Conservation (phyloP, 1,284 basidiomycete species). For the Apiotrichum brassicae region DNA sequence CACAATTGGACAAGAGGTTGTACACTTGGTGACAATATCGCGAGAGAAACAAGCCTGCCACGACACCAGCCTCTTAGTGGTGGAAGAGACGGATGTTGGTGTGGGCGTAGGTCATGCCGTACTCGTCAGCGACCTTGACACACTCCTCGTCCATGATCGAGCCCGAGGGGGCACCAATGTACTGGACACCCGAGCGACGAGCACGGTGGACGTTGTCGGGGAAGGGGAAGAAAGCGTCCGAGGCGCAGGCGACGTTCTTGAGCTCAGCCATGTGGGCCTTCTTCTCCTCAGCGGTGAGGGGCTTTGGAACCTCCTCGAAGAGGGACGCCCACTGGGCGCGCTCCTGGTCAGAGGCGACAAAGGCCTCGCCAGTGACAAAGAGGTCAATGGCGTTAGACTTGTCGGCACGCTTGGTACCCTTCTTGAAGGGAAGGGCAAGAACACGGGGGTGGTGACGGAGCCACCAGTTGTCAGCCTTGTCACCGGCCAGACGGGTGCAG, state of each 20-base stretch:
- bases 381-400: conserved; percentile 98
- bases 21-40: background rate
- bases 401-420: conserved; percentile 89
- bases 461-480: conserved; percentile 99
- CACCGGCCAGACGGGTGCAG: conserved; percentile 94
- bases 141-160: conserved; percentile 97
- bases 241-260: conserved; percentile 82
- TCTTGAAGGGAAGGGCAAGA: conserved; percentile 66
- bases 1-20: background rate
- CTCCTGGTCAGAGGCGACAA: conserved; percentile 71
- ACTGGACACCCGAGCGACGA: conserved; percentile 81
- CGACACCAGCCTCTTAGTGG: conserved; percentile 3
- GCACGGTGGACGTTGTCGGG: conserved; percentile 95
- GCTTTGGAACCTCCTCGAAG: conserved; percentile 68
- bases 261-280: conserved; percentile 64
- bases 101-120: conserved; percentile 79
- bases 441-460: conserved; percentile 92
- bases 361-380: conserved; percentile 83
- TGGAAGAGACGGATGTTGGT: conserved; percentile 55
- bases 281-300: conserved; percentile 67
- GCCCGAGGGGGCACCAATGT: conserved; percentile 89
- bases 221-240: conserved; percentile 99
- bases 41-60: no score
- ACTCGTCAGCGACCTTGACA: conserved; percentile 88
- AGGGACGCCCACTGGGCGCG: conserved; percentile 83